Evolutionary conservation across 306 rosid genomes (phyloP).

Genomic region (Pachyrhizus erosus): DNA sequence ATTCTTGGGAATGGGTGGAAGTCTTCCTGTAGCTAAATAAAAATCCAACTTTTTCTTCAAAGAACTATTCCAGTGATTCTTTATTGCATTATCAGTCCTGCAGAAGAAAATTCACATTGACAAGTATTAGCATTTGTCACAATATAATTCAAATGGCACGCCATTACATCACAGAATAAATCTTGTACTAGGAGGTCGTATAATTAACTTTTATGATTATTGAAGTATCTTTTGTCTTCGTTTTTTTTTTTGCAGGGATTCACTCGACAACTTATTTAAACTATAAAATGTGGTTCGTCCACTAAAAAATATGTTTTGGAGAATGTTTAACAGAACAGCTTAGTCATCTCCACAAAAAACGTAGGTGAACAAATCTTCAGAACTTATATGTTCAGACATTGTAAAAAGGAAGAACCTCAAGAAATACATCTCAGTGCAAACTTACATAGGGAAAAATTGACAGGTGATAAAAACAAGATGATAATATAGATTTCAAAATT

Average conservation of each 20-base stretch:
- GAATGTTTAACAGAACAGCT: neutral
- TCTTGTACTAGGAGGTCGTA: neutral
- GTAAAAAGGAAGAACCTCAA: conserved; percentile 3
- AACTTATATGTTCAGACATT: conserved; percentile 8
- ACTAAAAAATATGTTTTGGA: conserved; percentile 27
- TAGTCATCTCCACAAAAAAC: neutral
- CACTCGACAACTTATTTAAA: conserved; percentile 9
- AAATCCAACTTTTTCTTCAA: conserved; percentile 92
- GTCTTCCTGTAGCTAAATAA: conserved; percentile 85
- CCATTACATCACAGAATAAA: conserved; percentile 25
- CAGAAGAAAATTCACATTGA: conserved; percentile 30
- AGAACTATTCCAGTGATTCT: conserved; percentile 99
- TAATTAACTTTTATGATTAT: neutral
- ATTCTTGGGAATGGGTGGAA: conserved; percentile 79
- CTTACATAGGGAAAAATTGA: neutral
- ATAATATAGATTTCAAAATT: neutral
- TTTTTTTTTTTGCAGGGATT: neutral
- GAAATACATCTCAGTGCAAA: neutral
- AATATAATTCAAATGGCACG: conserved; percentile 25
- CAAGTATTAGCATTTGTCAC: conserved; percentile 18
- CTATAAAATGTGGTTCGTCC: neutral
- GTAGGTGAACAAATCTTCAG: neutral
- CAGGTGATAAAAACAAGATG: conserved; percentile 12
- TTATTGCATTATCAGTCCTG: conserved; percentile 98
- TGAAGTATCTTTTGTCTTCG: conserved; percentile 8